These are phyloP conservation scores for Amphicarpaea edgeworthii DNA, from an alignment of 306 rosid genomes.

Conservation along the genomic window DNA sequence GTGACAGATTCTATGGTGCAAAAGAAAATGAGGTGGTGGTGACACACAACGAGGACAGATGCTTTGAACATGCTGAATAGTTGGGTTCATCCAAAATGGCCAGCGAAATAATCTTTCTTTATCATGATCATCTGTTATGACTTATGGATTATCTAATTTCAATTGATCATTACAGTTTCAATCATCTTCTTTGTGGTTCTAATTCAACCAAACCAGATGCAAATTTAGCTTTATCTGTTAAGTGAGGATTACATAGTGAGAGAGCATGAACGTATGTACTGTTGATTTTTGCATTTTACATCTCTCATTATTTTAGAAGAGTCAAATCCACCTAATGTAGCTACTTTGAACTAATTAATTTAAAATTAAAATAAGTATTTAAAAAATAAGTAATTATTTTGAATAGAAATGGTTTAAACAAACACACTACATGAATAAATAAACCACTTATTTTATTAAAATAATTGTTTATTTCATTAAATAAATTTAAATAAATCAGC, in stretches of 20 bases:
- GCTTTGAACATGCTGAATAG: too few relatives aligned
- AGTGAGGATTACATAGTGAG: neutral
- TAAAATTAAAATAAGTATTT: too few relatives aligned
- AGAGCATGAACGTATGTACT: neutral
- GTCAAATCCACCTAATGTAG: slow-evolving; percentile 4
- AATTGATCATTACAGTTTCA: neutral
- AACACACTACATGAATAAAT: too few relatives aligned
- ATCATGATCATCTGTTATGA: neutral
- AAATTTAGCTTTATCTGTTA: neutral
- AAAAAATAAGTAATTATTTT: too few relatives aligned
- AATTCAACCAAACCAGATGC: neutral
- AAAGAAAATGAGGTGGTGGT: too few relatives aligned
- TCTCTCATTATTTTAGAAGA: neutral
- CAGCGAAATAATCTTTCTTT: neutral
- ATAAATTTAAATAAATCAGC: too few relatives aligned
- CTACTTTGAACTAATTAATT: too few relatives aligned
- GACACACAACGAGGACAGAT: too few relatives aligned
- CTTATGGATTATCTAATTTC: neutral
- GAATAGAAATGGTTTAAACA: too few relatives aligned
- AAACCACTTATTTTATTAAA: too few relatives aligned
- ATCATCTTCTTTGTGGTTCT: neutral
- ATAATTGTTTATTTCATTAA: too few relatives aligned
- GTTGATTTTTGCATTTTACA: neutral
- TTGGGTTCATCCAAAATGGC: too few relatives aligned
- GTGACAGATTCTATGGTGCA: neutral